phyloP scores from a whole-genome alignment of 345 rosid species.

The Eutrema heterophyllum region DNA sequence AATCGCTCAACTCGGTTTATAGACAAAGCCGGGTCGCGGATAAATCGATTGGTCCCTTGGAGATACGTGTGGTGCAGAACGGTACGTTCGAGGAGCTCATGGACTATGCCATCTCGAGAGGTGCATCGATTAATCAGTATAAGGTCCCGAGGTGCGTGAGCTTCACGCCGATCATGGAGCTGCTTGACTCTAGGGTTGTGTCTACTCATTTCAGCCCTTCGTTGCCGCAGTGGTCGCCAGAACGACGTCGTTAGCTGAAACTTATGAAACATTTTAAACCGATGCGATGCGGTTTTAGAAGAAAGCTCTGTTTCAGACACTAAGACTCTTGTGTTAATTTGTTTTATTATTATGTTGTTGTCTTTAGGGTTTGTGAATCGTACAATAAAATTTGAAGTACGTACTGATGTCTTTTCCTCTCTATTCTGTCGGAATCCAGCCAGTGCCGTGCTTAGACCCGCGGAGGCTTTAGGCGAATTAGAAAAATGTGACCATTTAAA shows the following conservation, averaged over 20 bases:
- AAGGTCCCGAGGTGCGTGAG: slow-evolving; percentile 87
- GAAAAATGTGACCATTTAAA: no score
- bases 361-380: slow-evolving; percentile 25
- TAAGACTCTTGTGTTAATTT: background rate
- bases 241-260: slow-evolving; percentile 33
- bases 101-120: slow-evolving; percentile 89
- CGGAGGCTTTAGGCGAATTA: no score
- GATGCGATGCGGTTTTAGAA: background rate
- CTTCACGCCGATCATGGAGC: slow-evolving; percentile 68
- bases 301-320: slow-evolving; percentile 3
- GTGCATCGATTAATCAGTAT: slow-evolving; percentile 89
- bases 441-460: no score
- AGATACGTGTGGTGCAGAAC: slow-evolving; percentile 64
- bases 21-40: slow-evolving; percentile 83
- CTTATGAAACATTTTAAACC: background rate
- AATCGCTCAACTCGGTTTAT: slow-evolving; percentile 71
- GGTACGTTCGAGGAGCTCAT: slow-evolving; percentile 93
- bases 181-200: slow-evolving; percentile 65
- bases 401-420: background rate
- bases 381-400: slow-evolving; percentile 15
- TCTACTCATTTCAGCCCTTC: slow-evolving; percentile 72
- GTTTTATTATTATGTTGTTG: background rate
- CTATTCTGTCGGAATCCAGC: background rate
- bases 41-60: slow-evolving; percentile 82
- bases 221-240: slow-evolving; percentile 67